Percentiles rank a stretch among this genome's conserved stretches.
phyloP scores from a whole-genome alignment of 441 rosid genomes.

The Euphorbia celastroides region DNA sequence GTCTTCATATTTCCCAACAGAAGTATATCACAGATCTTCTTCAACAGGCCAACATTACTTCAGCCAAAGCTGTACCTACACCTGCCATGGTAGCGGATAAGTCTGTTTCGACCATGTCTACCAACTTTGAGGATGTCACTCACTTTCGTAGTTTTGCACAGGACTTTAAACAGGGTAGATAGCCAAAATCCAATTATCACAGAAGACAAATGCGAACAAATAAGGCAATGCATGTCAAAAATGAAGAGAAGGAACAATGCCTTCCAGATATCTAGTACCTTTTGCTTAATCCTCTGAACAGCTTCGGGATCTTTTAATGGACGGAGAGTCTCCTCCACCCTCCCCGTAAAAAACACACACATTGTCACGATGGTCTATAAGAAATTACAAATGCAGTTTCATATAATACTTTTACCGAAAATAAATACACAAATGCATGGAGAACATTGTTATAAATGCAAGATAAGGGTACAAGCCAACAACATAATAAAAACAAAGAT shows the following conservation, averaged over 20 bases:
- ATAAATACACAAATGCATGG: neutral
- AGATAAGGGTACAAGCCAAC: neutral
- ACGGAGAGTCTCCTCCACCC: constrained; percentile 64
- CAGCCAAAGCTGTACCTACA: too few species aligned
- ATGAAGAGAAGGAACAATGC: neutral
- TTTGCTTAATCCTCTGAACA: constrained; percentile 62
- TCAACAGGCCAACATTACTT: too few species aligned
- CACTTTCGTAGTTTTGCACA: too few species aligned
- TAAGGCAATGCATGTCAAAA: neutral
- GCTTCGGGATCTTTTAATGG: constrained; percentile 54
- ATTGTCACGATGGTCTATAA: constrained; percentile 49
- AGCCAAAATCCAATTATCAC: too few species aligned
- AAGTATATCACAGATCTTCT: too few species aligned
- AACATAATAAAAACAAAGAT: neutral
- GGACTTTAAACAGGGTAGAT: too few species aligned
- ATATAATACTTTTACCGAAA: neutral
- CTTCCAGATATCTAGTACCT: constrained; percentile 40
- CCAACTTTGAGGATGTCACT: too few species aligned
- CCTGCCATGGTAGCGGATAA: too few species aligned
- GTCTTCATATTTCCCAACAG: too few species aligned
- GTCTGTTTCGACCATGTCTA: too few species aligned
- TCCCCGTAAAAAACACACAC: constrained; percentile 70
- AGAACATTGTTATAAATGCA: too few species aligned
- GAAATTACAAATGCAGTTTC: constrained; percentile 5
- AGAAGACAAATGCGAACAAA: too few species aligned